Conservation (phyloP, 768 basidiomycete genomes). For the Russula dissimulans region DNA sequence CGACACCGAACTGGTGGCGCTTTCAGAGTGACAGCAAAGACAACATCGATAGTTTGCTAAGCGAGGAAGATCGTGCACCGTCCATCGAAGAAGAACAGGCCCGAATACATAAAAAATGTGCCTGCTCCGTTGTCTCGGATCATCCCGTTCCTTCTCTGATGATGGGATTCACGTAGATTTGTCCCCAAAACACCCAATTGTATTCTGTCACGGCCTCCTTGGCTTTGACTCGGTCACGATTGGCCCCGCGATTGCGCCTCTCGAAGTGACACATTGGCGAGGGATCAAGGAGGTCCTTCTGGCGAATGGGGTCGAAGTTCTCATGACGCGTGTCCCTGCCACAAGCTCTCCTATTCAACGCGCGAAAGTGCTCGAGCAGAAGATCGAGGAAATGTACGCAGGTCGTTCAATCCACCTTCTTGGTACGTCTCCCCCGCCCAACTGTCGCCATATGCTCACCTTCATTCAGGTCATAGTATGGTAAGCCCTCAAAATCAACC, state of each 20-base stretch:
- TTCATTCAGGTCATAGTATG: conserved; percentile 61
- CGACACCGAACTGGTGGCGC: conserved; percentile 36
- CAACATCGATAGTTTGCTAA: conserved; percentile 36
- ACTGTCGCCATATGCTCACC: not conserved
- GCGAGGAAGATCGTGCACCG: conserved; percentile 45
- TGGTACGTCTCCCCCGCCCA: conserved; percentile 31
- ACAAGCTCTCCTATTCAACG: conserved; percentile 83
- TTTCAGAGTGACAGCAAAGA: conserved; percentile 41
- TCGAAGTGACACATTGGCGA: conserved; percentile 92
- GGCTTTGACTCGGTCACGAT: conserved; percentile 84
- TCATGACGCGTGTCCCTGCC: conserved; percentile 90
- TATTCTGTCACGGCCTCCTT: conserved; percentile 93
- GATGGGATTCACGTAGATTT: conserved; percentile 41
- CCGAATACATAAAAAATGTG: conserved; percentile 51
- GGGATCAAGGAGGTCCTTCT: conserved; percentile 92
- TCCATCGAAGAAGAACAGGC: conserved; percentile 39
- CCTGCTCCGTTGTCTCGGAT: conserved; percentile 21
- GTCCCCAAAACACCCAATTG: conserved; percentile 72
- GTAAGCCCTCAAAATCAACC: conserved; percentile 29
- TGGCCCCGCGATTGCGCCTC: conserved; percentile 62
- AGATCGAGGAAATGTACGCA: conserved; percentile 70
- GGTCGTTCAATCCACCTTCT: conserved; percentile 85
- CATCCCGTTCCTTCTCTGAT: not conserved
- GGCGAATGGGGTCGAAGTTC: conserved; percentile 78
- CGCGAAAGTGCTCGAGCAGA: conserved; percentile 80